Percentiles rank a stretch among this genome's conserved stretches.
Evolutionary conservation across 2,329 filamentous ascomycete genomes (phyloP).

Genomic region (Sporothrix inflata): DNA sequence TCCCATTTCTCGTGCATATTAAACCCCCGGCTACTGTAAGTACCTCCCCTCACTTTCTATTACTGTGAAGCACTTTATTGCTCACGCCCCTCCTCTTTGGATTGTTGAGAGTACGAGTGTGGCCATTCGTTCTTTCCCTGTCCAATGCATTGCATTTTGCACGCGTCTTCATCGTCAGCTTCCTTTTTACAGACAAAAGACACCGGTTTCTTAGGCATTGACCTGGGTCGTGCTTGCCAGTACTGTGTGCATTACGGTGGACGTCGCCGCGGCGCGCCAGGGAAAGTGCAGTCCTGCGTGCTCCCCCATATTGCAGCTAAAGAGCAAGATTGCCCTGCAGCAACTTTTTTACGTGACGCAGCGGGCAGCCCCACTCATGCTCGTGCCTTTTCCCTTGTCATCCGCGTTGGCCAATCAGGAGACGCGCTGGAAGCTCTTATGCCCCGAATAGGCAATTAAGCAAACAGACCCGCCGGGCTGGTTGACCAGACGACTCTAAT

Average conservation of each 20-base stretch:
- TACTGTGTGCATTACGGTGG: not conserved
- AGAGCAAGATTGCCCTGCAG: slow-evolving; percentile 24
- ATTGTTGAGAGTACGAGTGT: not conserved
- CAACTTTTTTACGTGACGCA: slow-evolving; percentile 32
- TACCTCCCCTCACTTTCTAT: slow-evolving; percentile 16
- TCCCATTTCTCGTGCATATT: slow-evolving; percentile 33
- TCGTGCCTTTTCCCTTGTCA: slow-evolving; percentile 30
- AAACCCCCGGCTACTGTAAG: slow-evolving; percentile 2
- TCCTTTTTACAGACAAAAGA: not conserved
- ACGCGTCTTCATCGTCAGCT: not conserved
- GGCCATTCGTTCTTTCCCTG: not conserved
- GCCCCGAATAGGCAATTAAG: slow-evolving; percentile 33
- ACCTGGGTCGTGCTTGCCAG: slow-evolving; percentile 16
- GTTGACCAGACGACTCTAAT: slow-evolving; percentile 34
- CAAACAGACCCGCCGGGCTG: slow-evolving; percentile 30
- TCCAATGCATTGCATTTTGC: not conserved
- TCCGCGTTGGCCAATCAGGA: slow-evolving; percentile 35
- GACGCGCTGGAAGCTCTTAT: slow-evolving; percentile 31
- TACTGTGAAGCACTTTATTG: not conserved
- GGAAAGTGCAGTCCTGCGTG: slow-evolving; percentile 14
- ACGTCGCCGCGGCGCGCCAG: slow-evolving; percentile 4
- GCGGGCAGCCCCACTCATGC: slow-evolving; percentile 27
- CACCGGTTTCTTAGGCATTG: not conserved
- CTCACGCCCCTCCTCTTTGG: not conserved
- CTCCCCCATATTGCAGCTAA: not conserved